phyloP scores from a whole-genome alignment of 345 rosid species.

The Isatis tinctoria region DNA sequence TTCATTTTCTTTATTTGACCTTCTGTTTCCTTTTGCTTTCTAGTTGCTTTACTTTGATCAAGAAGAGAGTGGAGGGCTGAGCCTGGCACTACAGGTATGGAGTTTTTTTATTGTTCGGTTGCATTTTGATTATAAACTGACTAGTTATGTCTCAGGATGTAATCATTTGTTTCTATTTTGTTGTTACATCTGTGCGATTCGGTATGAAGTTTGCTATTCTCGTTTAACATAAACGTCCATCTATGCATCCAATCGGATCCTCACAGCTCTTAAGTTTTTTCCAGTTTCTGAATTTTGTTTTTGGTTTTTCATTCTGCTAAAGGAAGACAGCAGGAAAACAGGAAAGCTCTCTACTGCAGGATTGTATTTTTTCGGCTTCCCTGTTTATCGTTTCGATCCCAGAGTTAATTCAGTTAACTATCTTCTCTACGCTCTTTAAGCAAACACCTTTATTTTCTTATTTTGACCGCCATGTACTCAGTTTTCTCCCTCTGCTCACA shows the following conservation, averaged over 20 bases:
- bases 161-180: neutral
- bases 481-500: conserved; percentile 22
- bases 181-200: neutral
- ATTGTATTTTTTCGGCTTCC: conserved; percentile 87
- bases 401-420: conserved; percentile 60
- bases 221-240: neutral
- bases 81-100: conserved; percentile 79
- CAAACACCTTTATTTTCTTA: neutral
- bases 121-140: neutral
- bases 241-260: neutral
- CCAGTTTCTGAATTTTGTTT: neutral
- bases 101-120: neutral
- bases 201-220: no score
- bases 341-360: conserved; percentile 88
- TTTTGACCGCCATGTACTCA: conserved; percentile 11
- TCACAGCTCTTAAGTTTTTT: neutral
- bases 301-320: conserved; percentile 9
- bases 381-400: conserved; percentile 84
- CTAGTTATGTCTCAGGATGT: neutral
- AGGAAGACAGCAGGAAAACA: conserved; percentile 86
- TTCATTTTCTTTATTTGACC: neutral
- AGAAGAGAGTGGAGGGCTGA: conserved; percentile 73
- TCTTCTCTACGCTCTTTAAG: neutral
- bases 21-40: conserved; percentile 12
- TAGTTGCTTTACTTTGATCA: conserved; percentile 85